These are phyloP conservation scores for Phtheirospermum japonicum DNA, from an alignment of 257 asterid species.

Conservation along the genomic window DNA sequence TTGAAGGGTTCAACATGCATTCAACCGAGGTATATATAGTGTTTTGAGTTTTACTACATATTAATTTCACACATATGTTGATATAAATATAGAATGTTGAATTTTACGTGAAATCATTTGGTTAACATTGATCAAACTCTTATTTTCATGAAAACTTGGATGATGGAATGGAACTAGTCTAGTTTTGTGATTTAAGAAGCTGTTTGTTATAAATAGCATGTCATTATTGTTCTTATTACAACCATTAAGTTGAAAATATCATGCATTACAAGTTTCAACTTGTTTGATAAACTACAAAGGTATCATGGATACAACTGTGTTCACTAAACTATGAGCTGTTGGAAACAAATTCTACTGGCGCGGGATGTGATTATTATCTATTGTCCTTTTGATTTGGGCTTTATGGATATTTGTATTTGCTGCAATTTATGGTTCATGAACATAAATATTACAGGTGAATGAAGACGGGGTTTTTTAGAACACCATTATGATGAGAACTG, in stretches of 20 bases:
- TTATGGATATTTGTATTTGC: background rate
- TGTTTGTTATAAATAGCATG: background rate
- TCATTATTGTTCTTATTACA: background rate
- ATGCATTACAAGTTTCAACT: slow-evolving; percentile 1
- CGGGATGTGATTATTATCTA: background rate
- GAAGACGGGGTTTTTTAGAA: background rate
- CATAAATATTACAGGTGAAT: background rate
- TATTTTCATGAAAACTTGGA: slow-evolving; percentile 1
- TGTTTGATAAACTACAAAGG: slow-evolving; percentile 19
- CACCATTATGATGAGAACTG: too few relatives aligned
- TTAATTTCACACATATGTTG: slow-evolving; percentile 1
- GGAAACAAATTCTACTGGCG: background rate
- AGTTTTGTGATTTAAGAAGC: slow-evolving; percentile 4
- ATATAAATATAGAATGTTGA: background rate
- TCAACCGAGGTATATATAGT: slow-evolving; percentile 72
- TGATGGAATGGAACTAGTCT: slow-evolving; percentile 1
- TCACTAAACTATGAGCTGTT: background rate
- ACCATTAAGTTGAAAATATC: slow-evolving; percentile 4
- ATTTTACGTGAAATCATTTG: slow-evolving; percentile 10
- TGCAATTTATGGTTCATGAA: slow-evolving; percentile 17
- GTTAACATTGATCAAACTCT: background rate
- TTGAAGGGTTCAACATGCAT: slow-evolving; percentile 86
- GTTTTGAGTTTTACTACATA: slow-evolving; percentile 4
- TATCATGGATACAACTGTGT: background rate
- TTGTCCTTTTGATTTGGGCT: slow-evolving; percentile 5